phyloP scores from a whole-genome alignment of 768 basidiomycete genomes.

The Lentinula lateritia region DNA sequence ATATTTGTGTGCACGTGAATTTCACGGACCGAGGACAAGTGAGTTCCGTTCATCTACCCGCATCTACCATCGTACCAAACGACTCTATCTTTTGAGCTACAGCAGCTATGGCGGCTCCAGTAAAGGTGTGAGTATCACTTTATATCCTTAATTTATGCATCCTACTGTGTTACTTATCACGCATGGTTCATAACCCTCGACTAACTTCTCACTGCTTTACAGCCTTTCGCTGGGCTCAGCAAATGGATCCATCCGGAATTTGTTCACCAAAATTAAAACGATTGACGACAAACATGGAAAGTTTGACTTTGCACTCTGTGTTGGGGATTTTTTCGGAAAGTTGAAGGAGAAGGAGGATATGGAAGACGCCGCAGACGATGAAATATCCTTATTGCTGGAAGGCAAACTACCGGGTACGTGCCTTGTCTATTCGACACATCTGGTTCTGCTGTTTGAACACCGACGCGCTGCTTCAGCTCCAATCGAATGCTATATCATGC shows the following conservation, averaged over 20 bases:
- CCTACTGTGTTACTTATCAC: too few relatives aligned
- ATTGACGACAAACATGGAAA: conserved; percentile 92
- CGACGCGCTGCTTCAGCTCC: conserved; percentile 48
- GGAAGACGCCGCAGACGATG: conserved; percentile 26
- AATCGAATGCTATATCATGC: conserved; percentile 89
- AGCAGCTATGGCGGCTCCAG: conserved; percentile 9
- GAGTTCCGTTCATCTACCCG: too few relatives aligned
- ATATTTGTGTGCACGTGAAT: too few relatives aligned
- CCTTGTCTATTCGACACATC: conserved; percentile 5
- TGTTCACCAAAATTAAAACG: conserved; percentile 74
- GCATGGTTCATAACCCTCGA: too few relatives aligned
- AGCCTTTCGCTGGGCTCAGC: conserved; percentile 80
- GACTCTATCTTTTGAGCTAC: too few relatives aligned
- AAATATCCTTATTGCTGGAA: conserved; percentile 55
- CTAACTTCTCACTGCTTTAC: not conserved
- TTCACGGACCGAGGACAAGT: too few relatives aligned
- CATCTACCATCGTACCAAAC: too few relatives aligned
- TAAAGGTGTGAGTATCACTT: conserved; percentile 27
- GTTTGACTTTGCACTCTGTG: conserved; percentile 79
- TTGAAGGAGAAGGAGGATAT: conserved; percentile 21
- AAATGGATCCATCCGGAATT: conserved; percentile 62
- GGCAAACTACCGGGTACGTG: conserved; percentile 61
- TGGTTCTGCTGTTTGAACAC: conserved; percentile 6
- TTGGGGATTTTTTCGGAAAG: conserved; percentile 82
- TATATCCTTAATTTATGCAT: too few relatives aligned